Evolutionary conservation across 495 filamentous ascomycete genomes (phyloP).

Genomic region (Neurospora terricola): DNA sequence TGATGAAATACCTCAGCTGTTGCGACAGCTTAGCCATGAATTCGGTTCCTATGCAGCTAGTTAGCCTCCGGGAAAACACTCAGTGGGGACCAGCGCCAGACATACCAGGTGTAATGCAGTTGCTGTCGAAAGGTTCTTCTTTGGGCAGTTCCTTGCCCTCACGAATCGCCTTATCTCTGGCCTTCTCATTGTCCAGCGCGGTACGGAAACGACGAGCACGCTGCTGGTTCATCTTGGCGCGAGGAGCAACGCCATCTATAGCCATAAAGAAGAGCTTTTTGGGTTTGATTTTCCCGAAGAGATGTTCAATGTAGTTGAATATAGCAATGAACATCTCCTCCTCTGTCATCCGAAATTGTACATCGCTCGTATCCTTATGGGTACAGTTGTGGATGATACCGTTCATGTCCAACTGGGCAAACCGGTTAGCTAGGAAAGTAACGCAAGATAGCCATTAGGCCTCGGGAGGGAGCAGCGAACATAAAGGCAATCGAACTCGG

Average conservation of each 20-base stretch:
- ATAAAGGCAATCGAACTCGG: slow-evolving; percentile 97
- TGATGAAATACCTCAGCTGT: slow-evolving; percentile 97
- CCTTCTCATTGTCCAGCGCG: slow-evolving; percentile 79
- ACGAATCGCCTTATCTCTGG: slow-evolving; percentile 77
- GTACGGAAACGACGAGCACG: slow-evolving; percentile 91
- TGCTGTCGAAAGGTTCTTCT: slow-evolving; percentile 95
- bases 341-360: slow-evolving; percentile 87
- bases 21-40: slow-evolving; percentile 94
- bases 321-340: slow-evolving; percentile 99
- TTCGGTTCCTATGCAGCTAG: slow-evolving; percentile 45
- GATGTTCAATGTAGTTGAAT: slow-evolving; percentile 99
- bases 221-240: slow-evolving; percentile 99
- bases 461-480: slow-evolving; percentile 30
- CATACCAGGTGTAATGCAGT: slow-evolving; percentile 88
- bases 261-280: slow-evolving; percentile 99
- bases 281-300: slow-evolving; percentile 97
- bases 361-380: slow-evolving; percentile 85
- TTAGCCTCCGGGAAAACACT: not conserved
- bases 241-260: slow-evolving; percentile 92
- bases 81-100: too few relatives aligned
- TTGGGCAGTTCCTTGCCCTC: slow-evolving; percentile 90
- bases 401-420: slow-evolving; percentile 82
- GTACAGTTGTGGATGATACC: slow-evolving; percentile 99
- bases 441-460: not conserved
- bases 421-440: slow-evolving; percentile 13